Base-by-base conservation (phyloP, 352 stramenopile genomes). In the Pythium phragmitis region DNA sequence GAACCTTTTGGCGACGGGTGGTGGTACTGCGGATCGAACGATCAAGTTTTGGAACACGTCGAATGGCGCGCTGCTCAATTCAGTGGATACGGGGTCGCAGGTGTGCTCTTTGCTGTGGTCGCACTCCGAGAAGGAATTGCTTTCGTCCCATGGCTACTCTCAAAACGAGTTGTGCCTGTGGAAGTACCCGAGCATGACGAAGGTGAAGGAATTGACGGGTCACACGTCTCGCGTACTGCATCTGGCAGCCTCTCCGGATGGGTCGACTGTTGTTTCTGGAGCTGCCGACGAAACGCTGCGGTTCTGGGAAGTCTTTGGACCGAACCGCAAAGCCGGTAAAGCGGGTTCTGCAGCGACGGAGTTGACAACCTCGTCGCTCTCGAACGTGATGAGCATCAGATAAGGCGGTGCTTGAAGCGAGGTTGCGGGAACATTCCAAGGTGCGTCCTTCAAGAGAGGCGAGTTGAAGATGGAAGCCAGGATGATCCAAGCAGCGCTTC, bases 21-120 rank as follows among this genome's bases (percentile, higher is more conserved):
- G 96, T 34, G 98, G 98, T 64, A 99, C 98, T 21, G 97, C 97
- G 19, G 98, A 99, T 79, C 83, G 97, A 39, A 97, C 89, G 57
- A 99, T 99, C 80, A 99, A 99, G 79, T 98, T 99, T 67, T 99
- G 98, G 98, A 99, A 99, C 75, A 94, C 94, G 12, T 80, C 79
- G 16, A 98, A 90, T 26, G 84, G 99, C 17, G 98, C 98, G 59
- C 88, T 75, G 92, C 88, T 98, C 65, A 85, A 98, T 90, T 98
- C 89, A 19, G 90, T 99, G 17, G 95, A 99, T 73, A 99, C 97
- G 48, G 97, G 96, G 54, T 98, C 89, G 14, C 97, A 99, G 69
- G 97, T 99, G 11, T 99, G 97, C 74, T 94, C 95, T 3, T 80
- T 99, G 30, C 58, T 98, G 60, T 98, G 93, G 93, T 97, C 88